Evolutionary conservation across 306 rosid species (phyloP).

Genomic region (Dalbergia cochinchinensis): DNA sequence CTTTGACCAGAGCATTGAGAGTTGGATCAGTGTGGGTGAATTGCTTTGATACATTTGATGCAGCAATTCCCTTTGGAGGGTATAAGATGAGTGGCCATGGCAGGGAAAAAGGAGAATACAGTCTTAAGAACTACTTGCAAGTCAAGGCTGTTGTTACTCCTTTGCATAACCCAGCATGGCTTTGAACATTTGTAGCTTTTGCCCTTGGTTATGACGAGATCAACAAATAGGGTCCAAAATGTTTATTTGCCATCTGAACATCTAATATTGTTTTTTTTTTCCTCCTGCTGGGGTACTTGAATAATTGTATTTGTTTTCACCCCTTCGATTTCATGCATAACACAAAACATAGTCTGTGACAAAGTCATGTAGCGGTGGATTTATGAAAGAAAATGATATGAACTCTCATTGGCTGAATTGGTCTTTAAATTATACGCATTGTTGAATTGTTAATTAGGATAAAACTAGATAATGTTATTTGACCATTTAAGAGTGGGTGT

Average conservation of each 20-base stretch:
- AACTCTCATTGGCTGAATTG: not conserved
- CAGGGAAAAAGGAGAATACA: constrained; percentile 78
- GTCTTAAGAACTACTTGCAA: constrained; percentile 81
- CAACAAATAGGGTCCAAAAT: constrained; percentile 35
- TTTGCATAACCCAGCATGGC: constrained; percentile 79
- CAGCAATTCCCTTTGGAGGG: constrained; percentile 88
- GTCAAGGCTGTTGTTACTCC: constrained; percentile 83
- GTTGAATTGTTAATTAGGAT: not conserved
- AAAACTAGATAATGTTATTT: too few species aligned
- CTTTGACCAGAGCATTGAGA: constrained; percentile 67
- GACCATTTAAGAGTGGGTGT: too few species aligned
- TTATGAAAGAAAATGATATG: not conserved
- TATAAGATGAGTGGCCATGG: constrained; percentile 86
- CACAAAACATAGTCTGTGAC: not conserved
- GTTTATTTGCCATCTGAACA: not conserved
- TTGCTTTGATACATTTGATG: constrained; percentile 75
- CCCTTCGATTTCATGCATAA: too few species aligned
- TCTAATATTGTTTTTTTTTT: not conserved
- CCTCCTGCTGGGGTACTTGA: not conserved
- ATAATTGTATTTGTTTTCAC: not conserved
- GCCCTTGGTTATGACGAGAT: constrained; percentile 1
- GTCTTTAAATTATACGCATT: not conserved
- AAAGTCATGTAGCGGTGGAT: not conserved
- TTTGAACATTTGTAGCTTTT: constrained; percentile 43
- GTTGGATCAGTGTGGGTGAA: constrained; percentile 79